Base-by-base conservation (phyloP, 495 filamentous ascomycete species). In the Aspergillus cristatus region DNA sequence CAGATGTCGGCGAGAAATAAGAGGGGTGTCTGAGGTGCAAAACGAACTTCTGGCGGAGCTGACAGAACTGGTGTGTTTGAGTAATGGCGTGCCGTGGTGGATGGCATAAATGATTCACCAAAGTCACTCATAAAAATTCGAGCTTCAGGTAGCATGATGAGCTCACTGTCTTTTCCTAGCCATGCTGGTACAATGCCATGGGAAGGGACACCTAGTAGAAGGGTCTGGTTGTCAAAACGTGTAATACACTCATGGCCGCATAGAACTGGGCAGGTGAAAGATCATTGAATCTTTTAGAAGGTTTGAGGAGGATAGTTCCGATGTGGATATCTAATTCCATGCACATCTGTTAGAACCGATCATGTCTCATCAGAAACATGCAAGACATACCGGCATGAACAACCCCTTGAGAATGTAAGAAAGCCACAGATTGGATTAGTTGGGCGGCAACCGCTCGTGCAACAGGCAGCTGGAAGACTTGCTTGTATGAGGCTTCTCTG, bases 391-490 rank as follows among this genome's bases (percentile, higher is more conserved):
- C 36, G 8, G 31, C 47, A 41, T 51, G 47, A 26, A 46, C 48
- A 33, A 45, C 26, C 10, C 44, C 38, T 14, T 35, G 28, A 28
- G 15, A 20, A 37, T 51, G 48, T 11, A 51, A 17, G 28, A 37
- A 52, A n/a, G 24, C 40, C 20, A 52, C 46, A 28, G 35, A 50
- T 25, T 32, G 35, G 5, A 48, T 32, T 14, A 46, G 14, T 14
- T 49, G 45, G 24, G 49, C 36, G 31, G 26, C 28, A 12, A 55
- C 45, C 8, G 49, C 40, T 25, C 34, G 15, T 17, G 51, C 50
- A 7, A 49, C 30, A 28, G 20, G 14, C 5, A 43, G 24, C 14
- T 35, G 32, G 34, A 52, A 52, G 14, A 46, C 40, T 12, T 36
- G 34, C 28, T 14, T 41, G 31, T 18, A 31, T 12, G 22, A 41